phyloP scores from a whole-genome alignment of 495 filamentous ascomycete species.

The Lineolata rhizophorae region DNA sequence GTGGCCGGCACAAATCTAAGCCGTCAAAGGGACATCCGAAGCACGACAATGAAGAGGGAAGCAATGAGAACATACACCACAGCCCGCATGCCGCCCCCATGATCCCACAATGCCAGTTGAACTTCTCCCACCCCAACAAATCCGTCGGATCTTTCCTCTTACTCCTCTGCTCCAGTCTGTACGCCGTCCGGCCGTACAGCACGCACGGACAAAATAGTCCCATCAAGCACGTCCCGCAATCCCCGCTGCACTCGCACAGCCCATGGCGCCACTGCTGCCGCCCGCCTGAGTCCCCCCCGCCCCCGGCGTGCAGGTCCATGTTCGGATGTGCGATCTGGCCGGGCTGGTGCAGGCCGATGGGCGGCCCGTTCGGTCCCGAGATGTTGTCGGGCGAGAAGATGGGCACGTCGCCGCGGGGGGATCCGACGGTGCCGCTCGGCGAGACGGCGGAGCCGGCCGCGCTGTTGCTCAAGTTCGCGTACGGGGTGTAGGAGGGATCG shows the following conservation, averaged over 20 bases:
- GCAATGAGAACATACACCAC: slow-evolving; percentile 6
- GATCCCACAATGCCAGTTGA: slow-evolving; percentile 11
- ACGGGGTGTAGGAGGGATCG: too few relatives aligned
- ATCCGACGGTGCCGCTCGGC: too few relatives aligned
- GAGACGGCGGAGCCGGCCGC: too few relatives aligned
- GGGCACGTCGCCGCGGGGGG: too few relatives aligned
- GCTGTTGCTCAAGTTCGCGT: too few relatives aligned
- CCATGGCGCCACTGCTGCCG: slow-evolving; percentile 8
- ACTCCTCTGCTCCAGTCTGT: slow-evolving; percentile 7
- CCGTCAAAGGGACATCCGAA: neutral
- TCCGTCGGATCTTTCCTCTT: slow-evolving; percentile 13
- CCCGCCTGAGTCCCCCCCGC: too few relatives aligned
- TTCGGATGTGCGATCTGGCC: slow-evolving; percentile 18
- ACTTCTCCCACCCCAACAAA: slow-evolving; percentile 7
- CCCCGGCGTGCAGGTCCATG: slow-evolving; percentile 8
- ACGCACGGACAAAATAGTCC: slow-evolving; percentile 16
- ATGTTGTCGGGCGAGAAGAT: too few relatives aligned
- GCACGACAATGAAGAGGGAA: neutral
- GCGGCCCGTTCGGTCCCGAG: too few relatives aligned
- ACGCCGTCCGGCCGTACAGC: slow-evolving; percentile 11
- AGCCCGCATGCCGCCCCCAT: slow-evolving; percentile 11
- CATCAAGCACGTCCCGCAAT: slow-evolving; percentile 9
- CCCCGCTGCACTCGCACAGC: slow-evolving; percentile 5
- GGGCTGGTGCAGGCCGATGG: too few relatives aligned
- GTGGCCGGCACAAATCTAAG: too few relatives aligned